phyloP scores from a whole-genome alignment of 192 early-diverging fungal genomes.

The Coemansia sp. region DNA sequence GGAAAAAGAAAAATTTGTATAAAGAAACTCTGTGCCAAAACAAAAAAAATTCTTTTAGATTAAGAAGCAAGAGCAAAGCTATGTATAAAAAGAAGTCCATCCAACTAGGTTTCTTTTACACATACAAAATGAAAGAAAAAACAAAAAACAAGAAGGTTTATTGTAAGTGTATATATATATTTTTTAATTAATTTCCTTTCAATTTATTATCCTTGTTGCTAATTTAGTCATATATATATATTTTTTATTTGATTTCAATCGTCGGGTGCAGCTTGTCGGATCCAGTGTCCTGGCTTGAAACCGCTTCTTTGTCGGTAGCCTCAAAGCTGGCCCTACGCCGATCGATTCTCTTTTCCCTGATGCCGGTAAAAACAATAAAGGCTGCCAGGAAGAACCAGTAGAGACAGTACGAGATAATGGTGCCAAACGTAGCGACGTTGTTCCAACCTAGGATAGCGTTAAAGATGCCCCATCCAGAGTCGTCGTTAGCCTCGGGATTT shows the following conservation, averaged over 20 bases:
- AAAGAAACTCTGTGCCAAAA: too few species aligned
- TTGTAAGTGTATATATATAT: too few species aligned
- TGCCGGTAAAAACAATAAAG: constrained; percentile 48
- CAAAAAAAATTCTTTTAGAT: too few species aligned
- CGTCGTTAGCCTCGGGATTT: constrained; percentile 57
- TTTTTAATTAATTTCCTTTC: too few species aligned
- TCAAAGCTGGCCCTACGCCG: constrained; percentile 2
- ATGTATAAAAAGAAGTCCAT: too few species aligned
- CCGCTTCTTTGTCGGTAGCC: not conserved
- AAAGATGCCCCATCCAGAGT: constrained; percentile 69
- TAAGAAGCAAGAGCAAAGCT: too few species aligned
- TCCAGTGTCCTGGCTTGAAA: constrained; percentile 7
- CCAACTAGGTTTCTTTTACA: too few species aligned
- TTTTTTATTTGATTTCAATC: not conserved
- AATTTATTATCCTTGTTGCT: not conserved
- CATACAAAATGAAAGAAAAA: too few species aligned
- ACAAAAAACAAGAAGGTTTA: too few species aligned
- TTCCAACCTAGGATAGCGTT: constrained; percentile 79
- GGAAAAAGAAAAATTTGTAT: not conserved
- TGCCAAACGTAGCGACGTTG: constrained; percentile 72
- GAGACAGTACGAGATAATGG: constrained; percentile 73
- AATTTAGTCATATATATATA: not conserved
- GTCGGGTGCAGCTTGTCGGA: constrained; percentile 18
- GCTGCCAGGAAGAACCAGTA: constrained; percentile 72
- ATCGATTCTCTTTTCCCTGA: constrained; percentile 27